Conservation (phyloP, 1,284 basidiomycete genomes). For the Athelia psychrophila region DNA sequence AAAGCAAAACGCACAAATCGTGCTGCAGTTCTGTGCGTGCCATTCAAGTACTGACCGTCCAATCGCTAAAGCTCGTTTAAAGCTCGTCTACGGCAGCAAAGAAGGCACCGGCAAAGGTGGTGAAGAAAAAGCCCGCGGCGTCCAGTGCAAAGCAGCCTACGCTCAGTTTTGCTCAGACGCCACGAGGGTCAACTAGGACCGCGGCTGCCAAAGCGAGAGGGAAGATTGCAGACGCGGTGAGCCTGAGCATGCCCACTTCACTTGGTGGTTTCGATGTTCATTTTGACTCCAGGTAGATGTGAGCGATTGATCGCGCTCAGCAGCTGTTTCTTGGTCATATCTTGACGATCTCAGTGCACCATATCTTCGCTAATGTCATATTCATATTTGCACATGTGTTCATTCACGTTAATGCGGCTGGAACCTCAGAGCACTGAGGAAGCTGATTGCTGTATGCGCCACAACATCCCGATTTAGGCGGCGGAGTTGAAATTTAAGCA, state of each 20-base stretch:
- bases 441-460: no score
- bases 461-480: no score
- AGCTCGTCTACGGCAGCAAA: background rate
- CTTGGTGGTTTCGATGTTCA: background rate
- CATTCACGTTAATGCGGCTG: no score
- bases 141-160: background rate
- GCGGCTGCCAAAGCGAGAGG: background rate
- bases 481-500: no score
- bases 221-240: background rate
- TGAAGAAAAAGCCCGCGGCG: background rate
- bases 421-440: no score
- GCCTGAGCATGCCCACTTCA: background rate
- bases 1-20: background rate
- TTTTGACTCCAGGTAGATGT: background rate
- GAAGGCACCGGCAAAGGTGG: background rate
- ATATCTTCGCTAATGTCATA: no score
- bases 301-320: background rate
- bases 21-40: background rate
- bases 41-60: background rate
- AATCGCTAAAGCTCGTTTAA: background rate
- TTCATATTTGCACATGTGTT: no score
- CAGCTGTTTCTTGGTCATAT: no score
- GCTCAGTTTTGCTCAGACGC: background rate
- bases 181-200: background rate
- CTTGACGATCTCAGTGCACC: no score